Evolutionary conservation across 768 basidiomycete genomes (phyloP), one percentile per base, ranked within the genome.

Genomic region (Hysterangium stoloniferum): DNA sequence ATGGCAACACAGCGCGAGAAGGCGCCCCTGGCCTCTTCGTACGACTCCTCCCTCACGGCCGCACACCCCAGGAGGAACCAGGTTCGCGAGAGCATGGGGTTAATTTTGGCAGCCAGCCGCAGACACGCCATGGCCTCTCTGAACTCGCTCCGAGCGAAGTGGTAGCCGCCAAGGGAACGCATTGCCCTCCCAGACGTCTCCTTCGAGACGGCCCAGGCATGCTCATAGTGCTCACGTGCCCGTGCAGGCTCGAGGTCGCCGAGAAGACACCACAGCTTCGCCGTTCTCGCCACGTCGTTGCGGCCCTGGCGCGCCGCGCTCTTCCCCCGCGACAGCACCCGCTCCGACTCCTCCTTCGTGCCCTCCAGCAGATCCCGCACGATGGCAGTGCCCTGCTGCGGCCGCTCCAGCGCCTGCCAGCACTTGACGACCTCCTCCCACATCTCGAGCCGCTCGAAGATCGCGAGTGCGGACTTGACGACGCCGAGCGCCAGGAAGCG

Each of bases 1-100:
- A 98, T 82, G 11, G 79, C 71, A 1, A 97, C 93, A 58, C 91
- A 92, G 12, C 94, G 75, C 44, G 71, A 71, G 64, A 98, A 98
- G 1, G 88, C 87, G 38, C 84, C 80, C 49, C 80, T 79, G 2
- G 88, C 95, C 11, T 80, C 83, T 13, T 75, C 76, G 94, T 93
- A 98, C 43, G 82, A 69, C 66, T 96, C 89, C 52, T 71, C 59
- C n/a, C 86, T 75, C 65, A 94, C 80, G 55, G 74, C 82, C 3
- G 92, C 82, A 57, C 95, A 97, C 0, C 96, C 96, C n/a, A 99
- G 77, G 32, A 94, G 78, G 67, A 97, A 99, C 96, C 96, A 98
- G 19, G 89, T 83, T 5, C 89, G 78, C n/a, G 77, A 71, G 49
- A 84, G 72, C 42, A 97, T 70, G 3, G 96, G 95, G 61, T 97